phyloP scores from a whole-genome alignment of 352 stramenopile species.

The Phytophthora litchii region DNA sequence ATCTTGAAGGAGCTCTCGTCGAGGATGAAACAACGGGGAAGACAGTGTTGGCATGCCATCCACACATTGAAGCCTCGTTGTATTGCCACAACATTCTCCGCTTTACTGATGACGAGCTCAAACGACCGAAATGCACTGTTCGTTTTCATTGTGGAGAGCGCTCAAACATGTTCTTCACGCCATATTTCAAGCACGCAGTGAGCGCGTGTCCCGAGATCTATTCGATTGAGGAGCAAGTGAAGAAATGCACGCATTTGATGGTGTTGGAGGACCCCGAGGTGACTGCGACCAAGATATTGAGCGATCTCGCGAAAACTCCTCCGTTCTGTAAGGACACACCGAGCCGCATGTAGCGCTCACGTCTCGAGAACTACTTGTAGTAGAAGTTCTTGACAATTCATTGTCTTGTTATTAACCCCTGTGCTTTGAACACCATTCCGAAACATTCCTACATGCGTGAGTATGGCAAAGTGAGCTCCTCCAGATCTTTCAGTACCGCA shows the following conservation, averaged over 20 bases:
- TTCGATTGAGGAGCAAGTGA: slow-evolving; percentile 30
- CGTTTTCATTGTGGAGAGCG: slow-evolving; percentile 40
- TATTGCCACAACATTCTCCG: slow-evolving; percentile 41
- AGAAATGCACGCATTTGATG: slow-evolving; percentile 39
- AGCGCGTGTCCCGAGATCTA: slow-evolving; percentile 37
- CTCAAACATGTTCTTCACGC: slow-evolving; percentile 38
- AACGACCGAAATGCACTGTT: slow-evolving; percentile 39
- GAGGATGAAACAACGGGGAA: slow-evolving; percentile 34
- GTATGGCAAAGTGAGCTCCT: slow-evolving; percentile 9
- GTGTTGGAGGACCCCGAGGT: slow-evolving; percentile 46
- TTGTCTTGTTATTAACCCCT: not conserved
- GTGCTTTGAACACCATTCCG: too few relatives aligned
- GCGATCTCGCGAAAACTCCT: slow-evolving; percentile 28
- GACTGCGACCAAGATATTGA: slow-evolving; percentile 32
- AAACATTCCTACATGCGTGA: slow-evolving; percentile 3
- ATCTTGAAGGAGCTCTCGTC: slow-evolving; percentile 37
- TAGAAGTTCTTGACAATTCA: not conserved
- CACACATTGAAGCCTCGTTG: slow-evolving; percentile 43
- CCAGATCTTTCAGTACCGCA: slow-evolving; percentile 39
- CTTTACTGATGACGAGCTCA: slow-evolving; percentile 36
- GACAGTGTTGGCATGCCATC: slow-evolving; percentile 40
- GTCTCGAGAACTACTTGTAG: too few relatives aligned
- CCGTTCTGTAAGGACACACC: slow-evolving; percentile 2
- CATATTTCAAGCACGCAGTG: slow-evolving; percentile 31
- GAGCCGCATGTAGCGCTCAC: slow-evolving; percentile 17